Evolutionary conservation across 2,329 filamentous ascomycete species (phyloP).

Genomic region (Phyllosticta citrichinensis): DNA sequence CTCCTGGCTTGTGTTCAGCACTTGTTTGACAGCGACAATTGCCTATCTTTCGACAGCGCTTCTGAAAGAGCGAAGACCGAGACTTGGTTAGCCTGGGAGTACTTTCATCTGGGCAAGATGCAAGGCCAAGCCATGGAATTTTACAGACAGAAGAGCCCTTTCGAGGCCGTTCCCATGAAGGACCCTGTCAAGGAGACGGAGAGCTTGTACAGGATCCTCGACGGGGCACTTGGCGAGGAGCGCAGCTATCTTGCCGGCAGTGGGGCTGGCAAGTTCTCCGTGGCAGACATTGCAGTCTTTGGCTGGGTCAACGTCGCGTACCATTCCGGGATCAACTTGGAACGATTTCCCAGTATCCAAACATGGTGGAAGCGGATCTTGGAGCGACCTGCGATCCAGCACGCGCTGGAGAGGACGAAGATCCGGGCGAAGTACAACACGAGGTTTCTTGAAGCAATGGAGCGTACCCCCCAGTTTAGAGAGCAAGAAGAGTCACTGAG

Average conservation of each 20-base stretch:
- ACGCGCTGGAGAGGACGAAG: slow-evolving; percentile 27
- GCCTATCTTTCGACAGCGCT: not conserved
- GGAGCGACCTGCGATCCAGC: slow-evolving; percentile 33
- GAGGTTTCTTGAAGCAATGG: slow-evolving; percentile 25
- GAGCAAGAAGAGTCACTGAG: slow-evolving; percentile 33
- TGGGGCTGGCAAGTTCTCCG: slow-evolving; percentile 34
- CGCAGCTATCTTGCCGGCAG: slow-evolving; percentile 36
- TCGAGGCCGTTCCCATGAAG: slow-evolving; percentile 31
- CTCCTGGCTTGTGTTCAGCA: slow-evolving; percentile 37
- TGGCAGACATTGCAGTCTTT: slow-evolving; percentile 38
- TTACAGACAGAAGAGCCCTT: slow-evolving; percentile 34
- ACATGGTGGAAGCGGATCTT: slow-evolving; percentile 35
- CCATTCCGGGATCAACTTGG: slow-evolving; percentile 32
- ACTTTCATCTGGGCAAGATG: slow-evolving; percentile 24
- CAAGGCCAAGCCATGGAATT: slow-evolving; percentile 31
- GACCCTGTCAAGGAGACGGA: slow-evolving; percentile 39
- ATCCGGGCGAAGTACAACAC: slow-evolving; percentile 33
- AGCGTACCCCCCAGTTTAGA: slow-evolving; percentile 39
- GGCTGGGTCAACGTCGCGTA: slow-evolving; percentile 34
- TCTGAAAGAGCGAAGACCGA: not conserved
- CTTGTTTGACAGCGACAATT: slow-evolving; percentile 16
- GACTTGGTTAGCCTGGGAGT: not conserved
- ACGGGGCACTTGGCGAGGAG: slow-evolving; percentile 26
- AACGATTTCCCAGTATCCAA: slow-evolving; percentile 33
- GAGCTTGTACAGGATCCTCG: slow-evolving; percentile 36